A percentile compares a stretch with the other conserved stretches of the same genome.
phyloP scores from a whole-genome alignment of 2,329 filamentous ascomycete genomes.

The Cladosporium sp. region DNA sequence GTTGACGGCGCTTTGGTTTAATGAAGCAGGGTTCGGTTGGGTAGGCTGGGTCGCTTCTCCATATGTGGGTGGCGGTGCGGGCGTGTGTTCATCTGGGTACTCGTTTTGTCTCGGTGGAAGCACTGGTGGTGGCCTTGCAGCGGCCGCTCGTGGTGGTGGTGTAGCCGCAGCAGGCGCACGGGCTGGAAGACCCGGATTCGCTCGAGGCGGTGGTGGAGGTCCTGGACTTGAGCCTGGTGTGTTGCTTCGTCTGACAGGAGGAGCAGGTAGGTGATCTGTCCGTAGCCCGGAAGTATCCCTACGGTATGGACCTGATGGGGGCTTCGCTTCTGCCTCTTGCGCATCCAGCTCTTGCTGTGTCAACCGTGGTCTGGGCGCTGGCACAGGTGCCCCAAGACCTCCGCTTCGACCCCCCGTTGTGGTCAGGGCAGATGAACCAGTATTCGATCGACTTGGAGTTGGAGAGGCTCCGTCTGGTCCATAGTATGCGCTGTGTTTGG shows the following conservation, averaged over 20 bases:
- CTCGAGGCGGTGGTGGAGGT: slow-evolving; percentile 40
- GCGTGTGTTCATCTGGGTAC: slow-evolving; percentile 42
- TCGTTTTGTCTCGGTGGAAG: slow-evolving; percentile 66
- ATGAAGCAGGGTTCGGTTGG: slow-evolving; percentile 25
- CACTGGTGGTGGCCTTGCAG: slow-evolving; percentile 53
- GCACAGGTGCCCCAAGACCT: slow-evolving; percentile 42
- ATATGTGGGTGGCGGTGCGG: slow-evolving; percentile 47
- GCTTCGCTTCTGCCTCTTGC: slow-evolving; percentile 32
- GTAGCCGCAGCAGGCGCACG: neutral
- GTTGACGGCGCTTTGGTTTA: slow-evolving; percentile 59
- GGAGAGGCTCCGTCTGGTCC: slow-evolving; percentile 22
- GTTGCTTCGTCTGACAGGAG: slow-evolving; percentile 54
- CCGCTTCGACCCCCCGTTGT: slow-evolving; percentile 14
- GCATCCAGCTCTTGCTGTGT: slow-evolving; percentile 32
- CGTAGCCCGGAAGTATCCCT: slow-evolving; percentile 67
- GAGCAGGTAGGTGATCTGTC: slow-evolving; percentile 66
- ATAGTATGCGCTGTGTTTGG: slow-evolving; percentile 58
- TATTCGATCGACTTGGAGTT: slow-evolving; percentile 30
- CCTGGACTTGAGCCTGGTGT: slow-evolving; percentile 26
- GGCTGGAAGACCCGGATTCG: slow-evolving; percentile 15
- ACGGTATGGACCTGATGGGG: slow-evolving; percentile 62
- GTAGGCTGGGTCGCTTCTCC: slow-evolving; percentile 35
- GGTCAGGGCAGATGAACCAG: neutral
- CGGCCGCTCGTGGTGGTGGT: slow-evolving; percentile 4
- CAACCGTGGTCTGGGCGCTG: slow-evolving; percentile 28